Conservation (phyloP, 306 rosid genomes). For the Oemleria cerasiformis region DNA sequence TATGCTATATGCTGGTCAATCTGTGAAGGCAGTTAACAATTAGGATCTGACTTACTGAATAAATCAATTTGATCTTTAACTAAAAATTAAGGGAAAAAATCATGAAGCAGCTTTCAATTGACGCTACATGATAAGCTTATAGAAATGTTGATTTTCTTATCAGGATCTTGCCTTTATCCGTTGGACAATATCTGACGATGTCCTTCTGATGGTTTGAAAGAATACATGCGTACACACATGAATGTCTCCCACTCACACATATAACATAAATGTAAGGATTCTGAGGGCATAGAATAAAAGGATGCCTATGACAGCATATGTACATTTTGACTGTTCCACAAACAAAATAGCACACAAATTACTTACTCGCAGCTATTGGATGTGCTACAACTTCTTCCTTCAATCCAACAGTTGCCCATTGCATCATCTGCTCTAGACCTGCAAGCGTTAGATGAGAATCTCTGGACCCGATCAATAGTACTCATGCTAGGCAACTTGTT, state of each 20-base stretch:
- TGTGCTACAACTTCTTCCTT: slow-evolving; percentile 77
- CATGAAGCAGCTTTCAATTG: no score
- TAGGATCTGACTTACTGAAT: background rate
- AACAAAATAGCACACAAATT: background rate
- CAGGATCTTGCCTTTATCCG: background rate
- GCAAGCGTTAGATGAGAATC: slow-evolving; percentile 75
- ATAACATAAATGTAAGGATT: background rate
- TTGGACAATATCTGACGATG: background rate
- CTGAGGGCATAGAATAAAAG: background rate
- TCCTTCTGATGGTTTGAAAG: background rate
- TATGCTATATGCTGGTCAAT: background rate
- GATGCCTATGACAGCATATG: background rate
- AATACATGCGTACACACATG: background rate
- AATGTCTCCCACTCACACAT: background rate
- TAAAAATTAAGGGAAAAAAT: background rate
- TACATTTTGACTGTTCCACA: background rate
- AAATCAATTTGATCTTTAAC: background rate
- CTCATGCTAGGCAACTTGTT: slow-evolving; percentile 88
- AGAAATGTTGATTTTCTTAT: no score
- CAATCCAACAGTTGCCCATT: slow-evolving; percentile 71
- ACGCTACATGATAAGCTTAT: no score
- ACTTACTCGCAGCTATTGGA: slow-evolving; percentile 70
- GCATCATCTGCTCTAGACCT: slow-evolving; percentile 59
- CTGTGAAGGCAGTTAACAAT: background rate
- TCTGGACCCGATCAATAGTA: slow-evolving; percentile 68